Evolutionary conservation across 352 stramenopile genomes (phyloP).

Genomic region (Albugo laibachii): DNA sequence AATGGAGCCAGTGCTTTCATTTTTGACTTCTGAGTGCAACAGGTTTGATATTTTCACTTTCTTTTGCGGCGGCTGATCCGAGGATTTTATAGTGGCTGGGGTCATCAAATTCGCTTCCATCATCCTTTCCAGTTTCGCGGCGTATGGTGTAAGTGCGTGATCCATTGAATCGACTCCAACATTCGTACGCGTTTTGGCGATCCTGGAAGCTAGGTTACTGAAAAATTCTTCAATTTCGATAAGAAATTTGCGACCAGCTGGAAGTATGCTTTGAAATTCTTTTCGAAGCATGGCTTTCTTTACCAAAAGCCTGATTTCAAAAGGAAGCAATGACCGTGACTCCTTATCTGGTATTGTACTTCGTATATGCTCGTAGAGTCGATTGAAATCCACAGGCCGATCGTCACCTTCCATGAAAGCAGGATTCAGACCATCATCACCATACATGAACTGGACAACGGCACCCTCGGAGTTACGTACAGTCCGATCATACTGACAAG

Average conservation of each 20-base stretch:
- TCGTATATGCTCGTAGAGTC: constrained; percentile 81
- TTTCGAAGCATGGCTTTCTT: constrained; percentile 66
- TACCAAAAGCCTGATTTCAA: constrained; percentile 68
- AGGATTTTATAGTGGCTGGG: constrained; percentile 1
- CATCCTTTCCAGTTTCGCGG: constrained; percentile 32
- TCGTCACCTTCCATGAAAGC: constrained; percentile 91
- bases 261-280: constrained; percentile 69
- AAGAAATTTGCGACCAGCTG: constrained; percentile 77
- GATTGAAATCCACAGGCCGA: constrained; percentile 91
- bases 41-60: not conserved
- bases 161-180: constrained; percentile 53
- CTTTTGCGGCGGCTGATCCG: not conserved
- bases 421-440: constrained; percentile 97
- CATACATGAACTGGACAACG: constrained; percentile 99
- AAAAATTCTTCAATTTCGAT: constrained; percentile 80
- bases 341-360: constrained; percentile 53
- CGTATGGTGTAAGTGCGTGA: constrained; percentile 35
- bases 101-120: constrained; percentile 29
- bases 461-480: constrained; percentile 75
- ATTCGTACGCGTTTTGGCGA: constrained; percentile 25
- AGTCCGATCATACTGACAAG: constrained; percentile 86
- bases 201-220: constrained; percentile 31
- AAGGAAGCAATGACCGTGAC: constrained; percentile 42
- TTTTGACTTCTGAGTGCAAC: not conserved
- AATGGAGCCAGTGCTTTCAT: not conserved